A percentile compares a stretch with the other conserved stretches of the same genome.
Conservation (phyloP, 73 alveolate species). For the Tetrahymena elliotti region DNA sequence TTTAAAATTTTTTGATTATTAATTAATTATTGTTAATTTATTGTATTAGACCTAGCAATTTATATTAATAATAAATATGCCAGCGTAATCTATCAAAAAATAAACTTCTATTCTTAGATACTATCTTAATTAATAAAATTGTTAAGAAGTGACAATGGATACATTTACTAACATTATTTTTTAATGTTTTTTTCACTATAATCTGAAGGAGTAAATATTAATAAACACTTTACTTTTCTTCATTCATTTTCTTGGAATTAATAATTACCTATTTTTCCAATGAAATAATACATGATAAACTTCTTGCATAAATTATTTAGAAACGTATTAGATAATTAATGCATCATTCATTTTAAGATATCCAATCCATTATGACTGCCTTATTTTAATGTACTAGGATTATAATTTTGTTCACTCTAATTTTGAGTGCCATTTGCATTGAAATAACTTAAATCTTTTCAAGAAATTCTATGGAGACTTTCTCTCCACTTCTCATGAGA, state of each 20-base stretch:
- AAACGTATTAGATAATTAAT: background rate
- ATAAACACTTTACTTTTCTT: background rate
- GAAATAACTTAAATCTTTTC: too few relatives aligned
- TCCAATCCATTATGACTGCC: background rate
- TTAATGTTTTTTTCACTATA: background rate
- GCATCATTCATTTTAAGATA: background rate
- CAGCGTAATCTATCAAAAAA: background rate
- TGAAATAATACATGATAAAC: background rate
- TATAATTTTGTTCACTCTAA: background rate
- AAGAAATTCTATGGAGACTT: background rate
- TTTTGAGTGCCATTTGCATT: background rate
- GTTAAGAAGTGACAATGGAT: background rate
- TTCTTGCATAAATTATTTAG: background rate
- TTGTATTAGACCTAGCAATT: background rate
- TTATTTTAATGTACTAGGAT: background rate
- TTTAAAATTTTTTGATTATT: background rate
- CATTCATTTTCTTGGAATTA: background rate
- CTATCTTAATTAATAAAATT: background rate
- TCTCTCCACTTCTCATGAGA: too few relatives aligned
- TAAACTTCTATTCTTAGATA: background rate
- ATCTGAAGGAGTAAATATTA: background rate
- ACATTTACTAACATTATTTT: background rate
- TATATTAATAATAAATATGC: background rate
- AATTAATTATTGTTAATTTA: background rate
- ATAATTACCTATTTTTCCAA: background rate